Conservation (phyloP, 2,329 filamentous ascomycete species). For the Macrophomina phaseolina region DNA sequence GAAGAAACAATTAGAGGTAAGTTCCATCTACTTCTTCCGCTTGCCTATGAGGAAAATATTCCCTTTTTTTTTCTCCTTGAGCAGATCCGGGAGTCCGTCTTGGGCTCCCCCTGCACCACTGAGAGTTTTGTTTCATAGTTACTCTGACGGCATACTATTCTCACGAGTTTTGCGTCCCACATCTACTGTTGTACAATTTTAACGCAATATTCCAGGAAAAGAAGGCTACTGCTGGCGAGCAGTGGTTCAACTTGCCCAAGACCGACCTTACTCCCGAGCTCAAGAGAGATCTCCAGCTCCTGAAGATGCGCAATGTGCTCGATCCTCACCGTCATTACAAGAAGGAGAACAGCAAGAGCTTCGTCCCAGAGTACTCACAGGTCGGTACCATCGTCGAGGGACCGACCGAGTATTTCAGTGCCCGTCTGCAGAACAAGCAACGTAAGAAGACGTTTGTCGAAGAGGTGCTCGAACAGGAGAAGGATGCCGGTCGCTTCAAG, state of each 20-base stretch:
- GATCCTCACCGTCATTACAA: conserved; percentile 92
- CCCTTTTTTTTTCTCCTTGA: conserved; percentile 71
- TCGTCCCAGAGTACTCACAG: conserved; percentile 82
- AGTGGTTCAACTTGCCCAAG: conserved; percentile 88
- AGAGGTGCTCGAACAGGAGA: conserved; percentile 75
- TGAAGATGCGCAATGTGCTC: conserved; percentile 85
- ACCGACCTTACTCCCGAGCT: conserved; percentile 84
- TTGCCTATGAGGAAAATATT: conserved; percentile 75
- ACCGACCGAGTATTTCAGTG: conserved; percentile 83
- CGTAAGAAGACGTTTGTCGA: conserved; percentile 42
- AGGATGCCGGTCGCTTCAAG: conserved; percentile 74
- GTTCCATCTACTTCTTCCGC: conserved; percentile 40
- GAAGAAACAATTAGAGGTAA: conserved; percentile 59
- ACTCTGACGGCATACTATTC: conserved; percentile 64
- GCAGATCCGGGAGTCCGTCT: conserved; percentile 78
- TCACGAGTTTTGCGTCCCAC: background rate
- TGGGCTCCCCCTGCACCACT: conserved; percentile 76
- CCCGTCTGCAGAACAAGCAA: conserved; percentile 70
- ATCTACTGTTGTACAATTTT: conserved; percentile 6
- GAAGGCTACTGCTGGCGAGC: conserved; percentile 72
- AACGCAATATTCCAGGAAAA: conserved; percentile 50
- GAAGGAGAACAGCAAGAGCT: conserved; percentile 75
- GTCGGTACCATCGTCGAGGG: conserved; percentile 89
- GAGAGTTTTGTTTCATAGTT: conserved; percentile 76
- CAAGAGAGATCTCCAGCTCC: conserved; percentile 85